Conservation (phyloP, 495 filamentous ascomycete species). For the Penicillium canescens region DNA sequence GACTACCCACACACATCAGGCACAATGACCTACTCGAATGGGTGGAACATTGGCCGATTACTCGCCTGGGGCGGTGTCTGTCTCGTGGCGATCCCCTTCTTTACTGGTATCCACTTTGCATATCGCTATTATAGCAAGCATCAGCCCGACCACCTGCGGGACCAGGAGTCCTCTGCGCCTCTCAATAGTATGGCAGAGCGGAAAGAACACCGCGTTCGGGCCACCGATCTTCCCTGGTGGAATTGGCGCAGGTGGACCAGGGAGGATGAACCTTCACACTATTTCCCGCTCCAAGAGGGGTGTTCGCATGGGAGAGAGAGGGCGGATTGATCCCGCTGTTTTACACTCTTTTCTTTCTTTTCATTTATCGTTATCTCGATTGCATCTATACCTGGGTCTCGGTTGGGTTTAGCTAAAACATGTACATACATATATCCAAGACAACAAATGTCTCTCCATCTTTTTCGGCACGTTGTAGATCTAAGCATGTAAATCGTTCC, state of each 20-base stretch:
- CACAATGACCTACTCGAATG: slow-evolving; percentile 1
- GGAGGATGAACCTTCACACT: slow-evolving; percentile 18
- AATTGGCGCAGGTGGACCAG: slow-evolving; percentile 34
- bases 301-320: slow-evolving; percentile 12
- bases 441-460: too few species aligned
- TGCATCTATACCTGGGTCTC: neutral
- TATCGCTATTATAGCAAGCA: slow-evolving; percentile 14
- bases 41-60: slow-evolving; percentile 6
- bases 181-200: slow-evolving; percentile 22
- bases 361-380: neutral
- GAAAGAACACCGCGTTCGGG: slow-evolving; percentile 7
- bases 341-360: slow-evolving; percentile 6
- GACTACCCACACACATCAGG: slow-evolving; percentile 9
- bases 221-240: slow-evolving; percentile 34
- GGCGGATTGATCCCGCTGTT: slow-evolving; percentile 2
- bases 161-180: slow-evolving; percentile 23
- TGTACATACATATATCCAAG: too few species aligned
- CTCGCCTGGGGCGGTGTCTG: slow-evolving; percentile 13
- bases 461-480: too few species aligned
- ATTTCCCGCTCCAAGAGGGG: slow-evolving; percentile 34
- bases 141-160: slow-evolving; percentile 10
- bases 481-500: too few species aligned
- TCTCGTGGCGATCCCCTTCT: slow-evolving; percentile 5
- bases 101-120: slow-evolving; percentile 11
- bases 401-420: too few species aligned